Evolutionary conservation across 2,329 filamentous ascomycete species (phyloP), one percentile per base, ranked within the genome.

Genomic region (Penicillium hesseltinei): DNA sequence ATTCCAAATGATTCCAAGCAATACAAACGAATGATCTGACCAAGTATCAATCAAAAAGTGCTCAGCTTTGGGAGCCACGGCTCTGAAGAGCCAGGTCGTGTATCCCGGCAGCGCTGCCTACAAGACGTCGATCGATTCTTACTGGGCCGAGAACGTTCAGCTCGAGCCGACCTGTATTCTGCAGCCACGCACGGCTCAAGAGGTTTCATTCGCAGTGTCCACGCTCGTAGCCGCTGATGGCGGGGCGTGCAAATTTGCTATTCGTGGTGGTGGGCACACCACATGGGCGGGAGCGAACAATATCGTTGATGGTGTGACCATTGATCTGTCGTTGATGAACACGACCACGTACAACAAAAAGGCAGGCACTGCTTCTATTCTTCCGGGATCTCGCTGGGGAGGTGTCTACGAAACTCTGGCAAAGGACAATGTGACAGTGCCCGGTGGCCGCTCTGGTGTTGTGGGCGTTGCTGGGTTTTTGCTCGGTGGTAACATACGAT

Each of bases 211-310:
- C 8, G 55, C 63, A 9, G 57, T 71, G 23, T 55, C 44, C n/a
- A 64, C 58, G 7, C 49, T 68, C 1, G 51, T 57, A 7, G 42
- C 40, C 4, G 44, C 50, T 2, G 54, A 57, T 42, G 45, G 29
- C 9, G 52, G 40, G 9, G 8, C 27, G n/a, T 65, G 63, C 46
- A 51, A 57, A 33, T 67, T 68, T 43, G 66, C 66, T 27, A 71
- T 81, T 3, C 78, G 76, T 51, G 72, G 75, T 48, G 78, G 78
- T 31, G 78, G 79, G 3, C 78, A 81, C 59, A 71, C 72, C 21
- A 64, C 70, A 3, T 72, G 73, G 55, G 66, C 71, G 0, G 77
- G 77, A 23, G 71, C 73, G 10, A 76, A 75, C 7, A 78, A 75
- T 53, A 75, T 78, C 17, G 63, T 72, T 0, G 66, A 67, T 29